Evolutionary conservation across 371 early-diverging fungal species (phyloP), one percentile per base, ranked within the genome.

Genomic region (Rhizomucor miehei): DNA sequence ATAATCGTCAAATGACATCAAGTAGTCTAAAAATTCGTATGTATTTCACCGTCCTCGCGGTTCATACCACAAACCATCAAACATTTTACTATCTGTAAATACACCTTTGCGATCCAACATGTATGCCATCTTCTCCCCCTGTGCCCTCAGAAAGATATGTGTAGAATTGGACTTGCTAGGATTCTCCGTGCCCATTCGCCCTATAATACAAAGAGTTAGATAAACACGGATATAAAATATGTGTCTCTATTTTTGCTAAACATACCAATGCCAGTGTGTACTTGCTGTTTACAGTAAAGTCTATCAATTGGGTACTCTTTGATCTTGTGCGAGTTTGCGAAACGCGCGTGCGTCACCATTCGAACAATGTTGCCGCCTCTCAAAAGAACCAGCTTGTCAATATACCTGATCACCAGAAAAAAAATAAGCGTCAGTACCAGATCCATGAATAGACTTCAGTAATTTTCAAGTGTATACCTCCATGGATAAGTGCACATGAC

Each of bases 401-500:
- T 60, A 50, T 74, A 77, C 60, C 78, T 75, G n/a, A n/a, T n/a
- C n/a, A 56, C 25, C 13, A 38, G 11, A 20, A 21, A 17, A 3
- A 16, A 3, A 19, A 19, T n/a, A 12, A 34, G 29, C 3, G 8
- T 29, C 8, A 3, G 8, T 29, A 5, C 29, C 29, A 29, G 29
- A n/a, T n/a, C n/a, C n/a, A n/a, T n/a, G n/a, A n/a, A n/a, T n/a
- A 46, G 0, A 16, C n/a, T 9, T 20, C 2, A 54, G 38, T 9
- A 14, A 38, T 38, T 9, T 9, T 38, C 38, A 38, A 38, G 38
- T 14, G 39, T 24, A 46, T 67, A 73, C 73, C 77, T 66, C 75
- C 75, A 78, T 29, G 79, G 79, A 62, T 78, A 78, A n/a, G 67
- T 35, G 57, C 75, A 78, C 79, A 78, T 75, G 6, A 65, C 48